Evolutionary conservation across 2,329 filamentous ascomycete genomes (phyloP).

Genomic region (Daldinia eschscholtzii): DNA sequence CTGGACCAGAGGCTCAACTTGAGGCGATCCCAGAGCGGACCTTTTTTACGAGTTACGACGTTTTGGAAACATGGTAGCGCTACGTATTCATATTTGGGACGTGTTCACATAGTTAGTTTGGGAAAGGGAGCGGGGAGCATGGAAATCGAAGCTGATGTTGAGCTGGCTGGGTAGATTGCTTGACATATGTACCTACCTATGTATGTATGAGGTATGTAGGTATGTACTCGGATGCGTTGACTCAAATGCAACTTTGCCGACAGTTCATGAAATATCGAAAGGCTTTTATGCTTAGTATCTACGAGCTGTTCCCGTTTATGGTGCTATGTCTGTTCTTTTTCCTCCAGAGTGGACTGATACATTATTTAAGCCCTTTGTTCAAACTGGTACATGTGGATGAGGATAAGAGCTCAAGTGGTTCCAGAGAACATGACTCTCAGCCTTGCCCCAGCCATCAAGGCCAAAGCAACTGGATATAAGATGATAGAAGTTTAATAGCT

Average conservation of each 20-base stretch:
- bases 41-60: conserved; percentile 31
- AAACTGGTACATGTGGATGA: not conserved
- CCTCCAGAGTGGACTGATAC: not conserved
- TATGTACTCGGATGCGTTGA: not conserved
- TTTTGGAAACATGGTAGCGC: conserved; percentile 18
- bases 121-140: not conserved
- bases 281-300: not conserved
- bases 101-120: not conserved
- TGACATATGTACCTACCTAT: not conserved
- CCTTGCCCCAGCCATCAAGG: not conserved
- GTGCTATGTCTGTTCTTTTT: not conserved
- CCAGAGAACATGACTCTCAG: not conserved
- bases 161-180: not conserved
- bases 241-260: not conserved
- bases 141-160: not conserved
- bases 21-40: not conserved
- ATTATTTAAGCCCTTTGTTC: not conserved
- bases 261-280: not conserved
- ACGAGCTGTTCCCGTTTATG: not conserved
- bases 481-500: not conserved
- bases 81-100: not conserved
- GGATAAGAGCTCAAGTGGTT: not conserved
- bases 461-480: not conserved
- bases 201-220: too few species aligned
- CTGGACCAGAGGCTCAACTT: conserved; percentile 15